phyloP scores from a whole-genome alignment of 345 rosid species.

The Salix brachista region DNA sequence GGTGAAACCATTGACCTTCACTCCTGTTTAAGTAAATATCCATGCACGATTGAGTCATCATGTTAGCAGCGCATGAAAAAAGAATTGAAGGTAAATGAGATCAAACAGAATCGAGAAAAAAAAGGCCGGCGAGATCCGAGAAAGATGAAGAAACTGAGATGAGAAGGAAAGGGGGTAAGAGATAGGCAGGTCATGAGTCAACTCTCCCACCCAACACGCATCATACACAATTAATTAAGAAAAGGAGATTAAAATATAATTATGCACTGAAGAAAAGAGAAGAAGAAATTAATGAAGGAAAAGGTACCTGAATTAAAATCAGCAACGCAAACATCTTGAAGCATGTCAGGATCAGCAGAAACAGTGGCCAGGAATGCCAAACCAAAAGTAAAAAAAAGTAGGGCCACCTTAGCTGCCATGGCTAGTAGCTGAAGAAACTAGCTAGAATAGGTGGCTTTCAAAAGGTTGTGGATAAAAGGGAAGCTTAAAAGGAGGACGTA shows the following conservation, averaged over 20 bases:
- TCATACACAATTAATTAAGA: background rate
- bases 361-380: slow-evolving; percentile 27
- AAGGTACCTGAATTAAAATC: slow-evolving; percentile 48
- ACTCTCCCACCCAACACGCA: background rate
- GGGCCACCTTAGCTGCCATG: slow-evolving; percentile 21
- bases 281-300: background rate
- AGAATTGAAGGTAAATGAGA: background rate
- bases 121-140: background rate
- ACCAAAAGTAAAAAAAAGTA: slow-evolving; percentile 22
- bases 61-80: background rate
- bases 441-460: background rate
- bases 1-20: slow-evolving; percentile 18
- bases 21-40: background rate
- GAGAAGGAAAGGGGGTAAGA: background rate
- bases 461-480: background rate
- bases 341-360: slow-evolving; percentile 56
- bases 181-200: background rate
- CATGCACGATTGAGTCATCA: background rate
- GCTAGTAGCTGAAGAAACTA: background rate
- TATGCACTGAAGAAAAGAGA: background rate
- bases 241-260: background rate
- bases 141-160: background rate
- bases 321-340: slow-evolving; percentile 90
- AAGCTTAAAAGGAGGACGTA: background rate
- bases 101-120: no score